Evolutionary conservation across 23 red algal species (phyloP), one percentile per base, ranked within the genome.

Genomic region (Agarophyton chilense): DNA sequence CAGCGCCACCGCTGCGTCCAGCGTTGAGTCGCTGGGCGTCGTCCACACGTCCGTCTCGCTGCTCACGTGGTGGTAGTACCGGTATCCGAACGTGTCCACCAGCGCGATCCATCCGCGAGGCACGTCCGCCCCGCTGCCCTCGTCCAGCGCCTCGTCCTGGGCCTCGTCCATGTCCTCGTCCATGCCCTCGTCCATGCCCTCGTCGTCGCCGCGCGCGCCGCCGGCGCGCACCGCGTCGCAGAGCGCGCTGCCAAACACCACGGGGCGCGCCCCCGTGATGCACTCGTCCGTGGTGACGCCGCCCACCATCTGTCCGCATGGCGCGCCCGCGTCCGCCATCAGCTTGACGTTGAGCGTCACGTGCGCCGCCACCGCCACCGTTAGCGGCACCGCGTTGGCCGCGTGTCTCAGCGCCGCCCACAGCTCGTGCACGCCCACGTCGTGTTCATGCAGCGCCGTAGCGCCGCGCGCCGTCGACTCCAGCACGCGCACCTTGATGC

Each of bases 271-370:
- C 3, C 83, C 92, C 9, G 64, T 64, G n/a, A 94, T 89, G 61
- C 61, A 80, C 9, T 50, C 72, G 22, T 94, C 92, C 8, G 83
- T 89, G 54, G 68, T 85, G 21, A 90, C 65, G 60, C 92, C 92
- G 13, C 82, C 82, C 2, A 73, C 44, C 75, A 94, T 88, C 55
- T 94, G 92, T 3, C 82, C 82, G 12, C 64, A 76, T 0, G 62
- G 60, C 4, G 92, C 81, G 0, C 50, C 50, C 36, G 62, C 44
- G 14, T 88, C 71, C 12, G 71, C 84, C 8, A 28, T 63, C 21
- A 78, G 38, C 31, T 44, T 62, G 38, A 72, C 50, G 26, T 25
- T 43, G 4, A 72, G 49, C 52, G 86, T 34, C 13, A 83, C 29
- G 8, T 44, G 19, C 32, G 68, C 82, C 10, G 63, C 33, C 18